Evolutionary conservation across 768 basidiomycete genomes (phyloP), one percentile per base, ranked within the genome.

Genomic region (Tylopilus sp.): DNA sequence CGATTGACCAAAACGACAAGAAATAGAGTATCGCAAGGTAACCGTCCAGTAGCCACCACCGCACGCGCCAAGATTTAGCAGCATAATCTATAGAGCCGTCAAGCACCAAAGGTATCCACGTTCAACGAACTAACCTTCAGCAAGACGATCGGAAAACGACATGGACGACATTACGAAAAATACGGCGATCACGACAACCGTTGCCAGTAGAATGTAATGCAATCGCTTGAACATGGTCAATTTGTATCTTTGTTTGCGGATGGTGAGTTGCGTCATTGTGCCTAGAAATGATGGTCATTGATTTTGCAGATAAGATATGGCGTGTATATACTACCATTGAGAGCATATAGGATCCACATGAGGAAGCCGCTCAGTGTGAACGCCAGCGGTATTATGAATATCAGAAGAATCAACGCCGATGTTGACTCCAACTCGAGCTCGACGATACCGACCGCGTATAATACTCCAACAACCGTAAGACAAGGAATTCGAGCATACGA

Each of bases 21-120:
- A 97, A 80, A 68, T 96, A 98, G 24, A 98, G 83, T 42, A 95
- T 78, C 2, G 90, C 85, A 41, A 98, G 79, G 78, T 92, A 98
- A 17, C 95, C 97, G 63, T 99, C 97, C 37, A 99, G 78, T 7
- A 99, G 76, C 88, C 93, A 93, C 97, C 97, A 99, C 44, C 95
- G 86, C 50, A 82, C 78, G 54, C 78, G 81, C 94, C 94, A 98
- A 17, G 91, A 86, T 55, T 86, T 88, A 7, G 93, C 89, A 16
- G 92, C 89, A 66, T 95, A 98, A 67, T 96, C 93, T 94, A 50
- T 5, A 33, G 21, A n/a, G 37, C 9, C 48, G 47, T 52, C 34
- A 46, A 41, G n/a, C 4, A 13, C 50, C 31, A 19, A 49, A 30
- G 17, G 44, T 30, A 48, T 54, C 30, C 37, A 52, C 49, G 41